Percentiles rank a stretch among this genome's conserved stretches.
These are phyloP conservation scores for Trichosporon faecale DNA, from an alignment of 1,284 basidiomycete genomes.

Conservation along the genomic window DNA sequence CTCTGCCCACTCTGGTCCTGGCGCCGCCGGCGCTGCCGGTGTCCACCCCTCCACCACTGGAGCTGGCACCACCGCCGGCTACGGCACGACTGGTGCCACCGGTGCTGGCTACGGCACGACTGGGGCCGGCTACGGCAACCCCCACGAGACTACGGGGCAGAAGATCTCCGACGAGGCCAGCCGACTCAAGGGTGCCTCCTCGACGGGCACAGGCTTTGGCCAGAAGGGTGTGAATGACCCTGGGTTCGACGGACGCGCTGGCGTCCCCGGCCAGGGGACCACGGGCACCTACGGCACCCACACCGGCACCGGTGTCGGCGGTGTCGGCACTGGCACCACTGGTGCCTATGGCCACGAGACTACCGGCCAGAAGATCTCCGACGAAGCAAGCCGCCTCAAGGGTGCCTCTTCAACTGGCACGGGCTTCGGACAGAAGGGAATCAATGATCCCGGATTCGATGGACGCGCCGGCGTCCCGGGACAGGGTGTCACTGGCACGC, in stretches of 20 bases:
- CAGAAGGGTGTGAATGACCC: conserved; percentile 6
- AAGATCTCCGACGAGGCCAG: not conserved
- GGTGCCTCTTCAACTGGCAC: not conserved
- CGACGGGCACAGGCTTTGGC: not conserved
- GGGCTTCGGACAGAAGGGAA: not conserved
- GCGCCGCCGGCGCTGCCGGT: conserved; percentile 1
- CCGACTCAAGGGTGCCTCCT: not conserved
- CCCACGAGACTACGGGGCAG: not conserved
- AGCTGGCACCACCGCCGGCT: not conserved
- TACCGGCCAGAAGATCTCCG: not conserved
- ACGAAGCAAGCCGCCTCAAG: not conserved
- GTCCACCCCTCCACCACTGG: not conserved
- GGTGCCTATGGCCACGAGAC: not conserved
- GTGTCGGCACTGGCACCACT: not conserved
- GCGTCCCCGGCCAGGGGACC: not conserved
- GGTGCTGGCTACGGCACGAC: not conserved
- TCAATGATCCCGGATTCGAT: not conserved
- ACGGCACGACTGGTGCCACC: not conserved
- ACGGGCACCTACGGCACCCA: not conserved
- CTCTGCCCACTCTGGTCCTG: not conserved
- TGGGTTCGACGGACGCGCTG: not conserved
- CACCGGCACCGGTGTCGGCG: not conserved
- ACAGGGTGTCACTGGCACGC: not conserved
- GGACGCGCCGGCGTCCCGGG: not conserved
- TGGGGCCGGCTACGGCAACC: not conserved